A percentile compares a stretch with the other conserved stretches of the same genome.
These are phyloP conservation scores for Thalia dealbata DNA, from an alignment of 176 grass and related monocot genomes.

Conservation along the genomic window DNA sequence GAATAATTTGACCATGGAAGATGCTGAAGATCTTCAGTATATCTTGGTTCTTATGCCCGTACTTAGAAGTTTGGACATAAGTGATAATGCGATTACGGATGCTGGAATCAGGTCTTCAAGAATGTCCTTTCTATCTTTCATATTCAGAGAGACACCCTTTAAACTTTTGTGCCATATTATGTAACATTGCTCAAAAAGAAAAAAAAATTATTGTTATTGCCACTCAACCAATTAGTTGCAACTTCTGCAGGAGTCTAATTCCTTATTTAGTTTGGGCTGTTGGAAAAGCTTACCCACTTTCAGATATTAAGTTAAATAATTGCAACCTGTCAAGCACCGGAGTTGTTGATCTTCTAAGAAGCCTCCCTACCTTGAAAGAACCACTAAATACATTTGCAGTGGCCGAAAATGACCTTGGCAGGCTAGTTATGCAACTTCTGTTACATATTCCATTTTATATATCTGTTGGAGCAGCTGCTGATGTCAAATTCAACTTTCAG, in stretches of 20 bases:
- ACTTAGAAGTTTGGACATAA: constrained; percentile 75
- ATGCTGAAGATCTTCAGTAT: constrained; percentile 55
- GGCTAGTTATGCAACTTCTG: constrained; percentile 27
- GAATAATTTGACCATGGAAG: constrained; percentile 53
- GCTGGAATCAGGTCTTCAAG: constrained; percentile 60
- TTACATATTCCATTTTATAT: not conserved
- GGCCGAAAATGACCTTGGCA: constrained; percentile 72
- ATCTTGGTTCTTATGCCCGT: constrained; percentile 62
- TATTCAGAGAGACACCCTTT: constrained; percentile 4
- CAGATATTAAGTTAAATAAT: constrained; percentile 46
- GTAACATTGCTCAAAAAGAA: too few relatives aligned
- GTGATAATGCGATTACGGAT: constrained; percentile 70
- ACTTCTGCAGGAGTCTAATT: constrained; percentile 51
- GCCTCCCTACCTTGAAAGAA: constrained; percentile 37
- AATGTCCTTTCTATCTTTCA: constrained; percentile 6
- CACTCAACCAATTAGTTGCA: constrained; percentile 14
- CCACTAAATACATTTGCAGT: constrained; percentile 60
- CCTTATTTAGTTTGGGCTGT: constrained; percentile 54
- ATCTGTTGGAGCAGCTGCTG: not conserved
- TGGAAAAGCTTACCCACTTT: constrained; percentile 50
- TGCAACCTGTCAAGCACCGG: constrained; percentile 48
- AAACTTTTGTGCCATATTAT: constrained; percentile 1
- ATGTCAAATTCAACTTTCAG: constrained; percentile 28
- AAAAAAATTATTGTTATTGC: not conserved
- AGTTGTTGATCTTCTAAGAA: constrained; percentile 55